Evolutionary conservation across 2,329 filamentous ascomycete species (phyloP).

Genomic region (Eurotiales sp.): DNA sequence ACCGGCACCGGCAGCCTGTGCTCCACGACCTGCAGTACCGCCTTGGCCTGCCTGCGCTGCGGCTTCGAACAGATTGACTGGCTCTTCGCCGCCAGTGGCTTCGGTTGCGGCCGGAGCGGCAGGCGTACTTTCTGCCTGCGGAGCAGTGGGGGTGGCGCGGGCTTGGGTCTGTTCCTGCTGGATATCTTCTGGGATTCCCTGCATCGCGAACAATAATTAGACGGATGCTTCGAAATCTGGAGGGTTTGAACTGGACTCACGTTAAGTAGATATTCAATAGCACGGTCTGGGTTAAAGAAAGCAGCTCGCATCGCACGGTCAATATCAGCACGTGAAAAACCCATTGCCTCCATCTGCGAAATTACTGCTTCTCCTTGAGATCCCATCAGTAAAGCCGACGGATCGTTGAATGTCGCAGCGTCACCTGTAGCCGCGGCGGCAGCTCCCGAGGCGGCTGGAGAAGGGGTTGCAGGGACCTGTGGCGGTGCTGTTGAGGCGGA

Average conservation of each 20-base stretch:
- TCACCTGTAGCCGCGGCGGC: conserved; percentile 36
- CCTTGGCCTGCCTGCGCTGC: conserved; percentile 69
- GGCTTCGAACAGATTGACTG: conserved; percentile 87
- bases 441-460: conserved; percentile 31
- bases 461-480: conserved; percentile 46
- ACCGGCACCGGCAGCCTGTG: conserved; percentile 27
- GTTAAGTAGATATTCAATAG: conserved; percentile 89
- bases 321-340: conserved; percentile 82
- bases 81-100: conserved; percentile 51
- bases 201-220: neutral
- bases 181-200: conserved; percentile 89
- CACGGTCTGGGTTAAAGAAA: conserved; percentile 94
- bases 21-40: conserved; percentile 41
- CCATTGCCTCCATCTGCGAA: conserved; percentile 95
- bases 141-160: conserved; percentile 36
- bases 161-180: conserved; percentile 64
- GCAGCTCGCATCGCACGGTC: conserved; percentile 93
- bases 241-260: conserved; percentile 50
- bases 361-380: conserved; percentile 77
- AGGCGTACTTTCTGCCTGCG: conserved; percentile 28
- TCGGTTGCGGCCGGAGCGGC: conserved; percentile 36
- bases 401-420: conserved; percentile 57
- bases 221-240: neutral
- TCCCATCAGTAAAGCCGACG: conserved; percentile 82
- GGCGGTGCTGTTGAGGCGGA: conserved; percentile 42